Base-by-base conservation (phyloP, 192 early-diverging fungal genomes). In the Linderina pennispora region DNA sequence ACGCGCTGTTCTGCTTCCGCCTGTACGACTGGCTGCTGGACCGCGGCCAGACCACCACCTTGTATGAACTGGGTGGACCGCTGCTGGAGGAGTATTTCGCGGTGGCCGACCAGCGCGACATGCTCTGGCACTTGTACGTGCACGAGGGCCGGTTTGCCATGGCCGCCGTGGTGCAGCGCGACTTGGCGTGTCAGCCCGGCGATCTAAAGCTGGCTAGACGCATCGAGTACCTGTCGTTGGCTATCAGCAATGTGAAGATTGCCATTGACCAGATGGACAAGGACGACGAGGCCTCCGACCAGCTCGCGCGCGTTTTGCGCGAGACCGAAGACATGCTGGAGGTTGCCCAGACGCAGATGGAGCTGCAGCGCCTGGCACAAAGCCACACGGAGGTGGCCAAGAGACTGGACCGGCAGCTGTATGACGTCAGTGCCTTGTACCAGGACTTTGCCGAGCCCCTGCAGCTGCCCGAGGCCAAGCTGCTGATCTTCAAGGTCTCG, bases 101-200 rank as follows among this genome's bases (percentile, higher is more conserved):
- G 26, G 47, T 78, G 9, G 23, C 73, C 17, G 62, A 62, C 23
- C 74, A 74, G 36, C 51, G 59, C 23, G 80, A 86, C 41, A 68
- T 83, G 51, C 67, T 89, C 20, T 87, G 83, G 77, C 62, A 75
- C 19, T 85, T 66, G 53, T 88, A 85, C 45, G 72, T 81, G 35
- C 78, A 80, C 40, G 48, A 70, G 13, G 51, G 62, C 34, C 68
- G 75, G 48, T 80, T 75, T 48, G 61, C 59, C 25, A 69, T 72
- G 13, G 86, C 85, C 1, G 82, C 85, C 2, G 26, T 77, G 34
- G 76, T 65, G 49, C 78, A 58, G 50, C 59, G 51, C 31, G 63
- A 56, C 53, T 62, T 65, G 44, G 78, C 48, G 38, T 63, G 48
- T 47, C 68, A 40, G 46, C 63, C 23, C 24, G 67, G 45, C n/a